Evolutionary conservation across 768 basidiomycete genomes (phyloP).

Genomic region (Lactifluus volemus): DNA sequence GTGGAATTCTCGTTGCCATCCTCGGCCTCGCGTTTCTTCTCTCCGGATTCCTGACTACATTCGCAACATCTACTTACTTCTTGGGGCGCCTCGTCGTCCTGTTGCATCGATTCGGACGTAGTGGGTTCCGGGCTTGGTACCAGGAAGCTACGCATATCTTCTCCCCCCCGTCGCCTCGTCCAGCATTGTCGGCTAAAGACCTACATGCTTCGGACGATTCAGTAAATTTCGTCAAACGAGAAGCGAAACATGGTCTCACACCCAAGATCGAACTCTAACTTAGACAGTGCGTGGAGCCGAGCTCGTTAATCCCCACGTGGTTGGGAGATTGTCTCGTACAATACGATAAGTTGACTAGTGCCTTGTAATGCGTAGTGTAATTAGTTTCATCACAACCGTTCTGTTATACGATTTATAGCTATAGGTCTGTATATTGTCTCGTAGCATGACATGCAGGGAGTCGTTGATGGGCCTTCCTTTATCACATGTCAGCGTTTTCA

Average conservation of each 20-base stretch:
- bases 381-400: not conserved
- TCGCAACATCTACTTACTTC: constrained; percentile 3
- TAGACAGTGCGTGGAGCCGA: not conserved
- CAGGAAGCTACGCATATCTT: constrained; percentile 5
- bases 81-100: constrained; percentile 4
- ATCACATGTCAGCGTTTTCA: too few relatives aligned
- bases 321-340: too few relatives aligned
- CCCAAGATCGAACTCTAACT: not conserved
- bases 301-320: not conserved
- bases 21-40: constrained; percentile 12
- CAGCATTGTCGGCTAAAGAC: not conserved
- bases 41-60: constrained; percentile 11
- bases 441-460: not conserved
- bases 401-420: not conserved
- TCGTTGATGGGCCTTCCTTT: not conserved
- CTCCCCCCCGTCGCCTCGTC: not conserved
- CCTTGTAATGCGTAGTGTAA: not conserved
- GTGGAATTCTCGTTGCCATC: constrained; percentile 5
- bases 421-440: not conserved
- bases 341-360: not conserved
- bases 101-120: constrained; percentile 3
- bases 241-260: not conserved
- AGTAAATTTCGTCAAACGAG: not conserved
- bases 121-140: constrained; percentile 9
- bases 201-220: constrained; percentile 2